Conservation (phyloP, 495 filamentous ascomycete species). For the Penicillium bialowiezense region DNA sequence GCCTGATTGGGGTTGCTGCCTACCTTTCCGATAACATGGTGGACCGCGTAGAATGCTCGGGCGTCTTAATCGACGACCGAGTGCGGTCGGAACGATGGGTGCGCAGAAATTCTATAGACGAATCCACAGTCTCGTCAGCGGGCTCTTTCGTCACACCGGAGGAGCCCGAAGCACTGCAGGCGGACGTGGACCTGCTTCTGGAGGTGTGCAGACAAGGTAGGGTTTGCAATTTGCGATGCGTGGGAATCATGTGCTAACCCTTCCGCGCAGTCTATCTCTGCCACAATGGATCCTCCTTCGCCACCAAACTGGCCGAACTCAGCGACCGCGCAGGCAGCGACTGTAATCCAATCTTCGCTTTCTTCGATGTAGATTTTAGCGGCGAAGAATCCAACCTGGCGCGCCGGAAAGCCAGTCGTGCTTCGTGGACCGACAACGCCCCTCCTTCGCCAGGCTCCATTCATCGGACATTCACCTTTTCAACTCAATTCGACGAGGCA, state of each 20-base stretch:
- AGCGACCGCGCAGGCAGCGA: conserved; percentile 60
- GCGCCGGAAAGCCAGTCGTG: conserved; percentile 38
- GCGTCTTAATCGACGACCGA: conserved; percentile 80
- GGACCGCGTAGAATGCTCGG: conserved; percentile 71
- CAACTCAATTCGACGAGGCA: conserved; percentile 51
- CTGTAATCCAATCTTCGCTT: conserved; percentile 69
- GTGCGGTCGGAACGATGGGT: conserved; percentile 63
- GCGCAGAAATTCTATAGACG: conserved; percentile 35
- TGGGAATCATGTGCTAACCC: conserved; percentile 7
- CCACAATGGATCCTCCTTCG: conserved; percentile 65
- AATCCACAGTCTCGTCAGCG: conserved; percentile 22
- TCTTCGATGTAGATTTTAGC: conserved; percentile 62
- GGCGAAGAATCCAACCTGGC: conserved; percentile 29
- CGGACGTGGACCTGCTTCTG: conserved; percentile 49
- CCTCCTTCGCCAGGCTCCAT: conserved; percentile 36
- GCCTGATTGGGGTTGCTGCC: conserved; percentile 9
- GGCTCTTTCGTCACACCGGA: conserved; percentile 33
- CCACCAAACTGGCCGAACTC: conserved; percentile 64
- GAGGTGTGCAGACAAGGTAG: conserved; percentile 54
- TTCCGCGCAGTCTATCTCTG: conserved; percentile 64
- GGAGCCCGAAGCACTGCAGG: conserved; percentile 48
- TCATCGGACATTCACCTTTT: conserved; percentile 43
- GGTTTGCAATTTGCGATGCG: conserved; percentile 13
- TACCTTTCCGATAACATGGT: conserved; percentile 41
- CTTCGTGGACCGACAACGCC: conserved; percentile 33